These are phyloP conservation scores for Huntiella bhutanensis DNA, from an alignment of 2,329 filamentous ascomycete genomes.

Conservation along the genomic window DNA sequence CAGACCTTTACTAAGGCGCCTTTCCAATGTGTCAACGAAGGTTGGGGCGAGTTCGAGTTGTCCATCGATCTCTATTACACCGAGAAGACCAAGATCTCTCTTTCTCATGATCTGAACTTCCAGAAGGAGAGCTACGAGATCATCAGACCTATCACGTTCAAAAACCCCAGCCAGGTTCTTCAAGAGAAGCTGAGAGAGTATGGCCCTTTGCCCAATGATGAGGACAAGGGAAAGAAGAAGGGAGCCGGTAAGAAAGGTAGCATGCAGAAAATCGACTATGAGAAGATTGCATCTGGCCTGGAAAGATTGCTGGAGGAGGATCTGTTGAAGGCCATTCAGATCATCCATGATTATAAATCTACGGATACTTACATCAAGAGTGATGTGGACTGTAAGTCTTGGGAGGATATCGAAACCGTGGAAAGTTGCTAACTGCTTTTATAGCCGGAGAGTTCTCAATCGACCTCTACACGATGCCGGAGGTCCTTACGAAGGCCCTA, in stretches of 20 bases:
- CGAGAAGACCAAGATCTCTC: constrained; percentile 67
- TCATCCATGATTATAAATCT: constrained; percentile 94
- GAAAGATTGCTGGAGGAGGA: constrained; percentile 85
- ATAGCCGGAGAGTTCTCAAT: constrained; percentile 90
- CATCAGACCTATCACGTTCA: constrained; percentile 66
- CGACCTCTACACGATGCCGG: constrained; percentile 92
- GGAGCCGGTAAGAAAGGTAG: constrained; percentile 58
- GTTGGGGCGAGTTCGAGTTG: constrained; percentile 99
- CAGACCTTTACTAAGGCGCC: constrained; percentile 73
- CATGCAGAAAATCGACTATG: constrained; percentile 60
- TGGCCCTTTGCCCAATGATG: constrained; percentile 64
- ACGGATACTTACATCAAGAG: constrained; percentile 93
- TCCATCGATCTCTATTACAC: constrained; percentile 62
- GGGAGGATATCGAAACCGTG: constrained; percentile 4
- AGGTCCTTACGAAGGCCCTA: constrained; percentile 73
- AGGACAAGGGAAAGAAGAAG: constrained; percentile 34
- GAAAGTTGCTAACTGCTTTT: constrained; percentile 12
- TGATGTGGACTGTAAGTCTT: constrained; percentile 68
- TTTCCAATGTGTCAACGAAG: constrained; percentile 80
- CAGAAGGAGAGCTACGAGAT: constrained; percentile 61
- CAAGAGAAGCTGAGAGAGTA: constrained; percentile 64
- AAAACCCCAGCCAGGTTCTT: constrained; percentile 79
- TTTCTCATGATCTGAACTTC: constrained; percentile 89
- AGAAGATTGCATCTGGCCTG: constrained; percentile 86
- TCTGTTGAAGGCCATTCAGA: constrained; percentile 81